Base-by-base conservation (phyloP, 345 rosid species). In the Lumnitzera littorea region DNA sequence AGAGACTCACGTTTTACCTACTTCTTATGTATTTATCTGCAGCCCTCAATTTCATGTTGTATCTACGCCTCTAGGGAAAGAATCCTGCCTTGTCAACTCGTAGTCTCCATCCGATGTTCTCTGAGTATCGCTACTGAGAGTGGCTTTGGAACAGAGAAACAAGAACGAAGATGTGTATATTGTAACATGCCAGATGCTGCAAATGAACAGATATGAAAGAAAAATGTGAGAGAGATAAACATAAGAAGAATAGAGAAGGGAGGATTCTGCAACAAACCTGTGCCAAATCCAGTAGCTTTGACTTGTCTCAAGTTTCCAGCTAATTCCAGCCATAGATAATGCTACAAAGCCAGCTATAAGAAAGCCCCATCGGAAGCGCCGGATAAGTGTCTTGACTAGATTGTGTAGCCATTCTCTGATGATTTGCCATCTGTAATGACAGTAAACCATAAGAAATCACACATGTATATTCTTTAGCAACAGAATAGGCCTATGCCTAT, bases 251-350 rank as follows among this genome's bases (percentile, higher is more conserved):
- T 11, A 52, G 36, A 20, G 56, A 60, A 20, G 13, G 57, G 13
- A 15, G 46, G 24, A 14, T 12, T 52, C 14, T 51, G 53, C 43
- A 24, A 8, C 58, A 31, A 56, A 89, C 98, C 97, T 92, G 86
- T 92, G 98, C 97, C 97, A 89, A 71, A 92, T 86, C 98, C 98
- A 92, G 84, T 92, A 92, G 78, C 65, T 85, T 73, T 85, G 82
- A 64, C 90, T 92, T 64, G 68, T 74, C 76, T 89, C 97, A 50
- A 92, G 78, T 46, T 78, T 81, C 86, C 91, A 81, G 78, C 97
- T 89, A 67, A 81, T 65, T 48, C 79, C 96, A 36, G 98, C 97
- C 82, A 87, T 72, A 63, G 83, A 65, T 55, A 89, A 67, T 57
- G 83, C 84, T 49, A 61, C 50, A 69, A 82, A 79, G 57, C 97